Percentiles rank a stretch among this genome's conserved stretches.
phyloP scores from a whole-genome alignment of 1,139 yeast genomes.

The Diutina scorzettiae region DNA sequence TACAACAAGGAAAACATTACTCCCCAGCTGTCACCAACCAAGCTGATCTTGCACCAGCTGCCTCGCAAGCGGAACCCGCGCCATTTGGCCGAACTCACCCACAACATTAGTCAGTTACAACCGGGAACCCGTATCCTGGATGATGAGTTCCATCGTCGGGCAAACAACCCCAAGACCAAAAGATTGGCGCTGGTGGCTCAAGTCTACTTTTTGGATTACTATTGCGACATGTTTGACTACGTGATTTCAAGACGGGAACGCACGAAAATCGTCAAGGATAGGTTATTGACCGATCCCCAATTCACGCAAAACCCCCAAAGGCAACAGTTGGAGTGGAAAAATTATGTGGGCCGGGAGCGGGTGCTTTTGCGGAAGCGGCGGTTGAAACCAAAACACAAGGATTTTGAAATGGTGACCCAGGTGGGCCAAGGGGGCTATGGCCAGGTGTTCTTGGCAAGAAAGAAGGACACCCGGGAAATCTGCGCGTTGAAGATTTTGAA shows the following conservation, averaged over 20 bases:
- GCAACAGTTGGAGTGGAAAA: constrained; percentile 64
- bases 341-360: constrained; percentile 75
- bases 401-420: constrained; percentile 92
- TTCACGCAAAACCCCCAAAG: constrained; percentile 26
- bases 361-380: constrained; percentile 80
- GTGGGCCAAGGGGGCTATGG: constrained; percentile 99
- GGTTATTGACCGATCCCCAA: constrained; percentile 36
- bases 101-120: constrained; percentile 27
- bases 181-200: constrained; percentile 80
- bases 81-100: constrained; percentile 13
- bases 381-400: constrained; percentile 85
- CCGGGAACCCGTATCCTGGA: constrained; percentile 18
- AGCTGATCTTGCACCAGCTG: constrained; percentile 26
- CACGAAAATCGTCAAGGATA: constrained; percentile 49
- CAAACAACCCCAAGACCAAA: constrained; percentile 66
- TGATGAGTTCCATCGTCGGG: constrained; percentile 43
- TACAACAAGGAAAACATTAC: constrained; percentile 35
- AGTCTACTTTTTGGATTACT: constrained; percentile 81
- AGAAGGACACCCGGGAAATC: constrained; percentile 87
- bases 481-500: constrained; percentile 91
- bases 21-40: constrained; percentile 31
- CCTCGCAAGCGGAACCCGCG: constrained; percentile 13
- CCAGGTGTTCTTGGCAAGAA: constrained; percentile 88
- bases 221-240: constrained; percentile 92
- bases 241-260: constrained; percentile 81